A percentile compares a stretch with the other conserved stretches of the same genome.
Evolutionary conservation across 2,329 filamentous ascomycete genomes (phyloP).

Genomic region (Arthrobotrys musiformis): DNA sequence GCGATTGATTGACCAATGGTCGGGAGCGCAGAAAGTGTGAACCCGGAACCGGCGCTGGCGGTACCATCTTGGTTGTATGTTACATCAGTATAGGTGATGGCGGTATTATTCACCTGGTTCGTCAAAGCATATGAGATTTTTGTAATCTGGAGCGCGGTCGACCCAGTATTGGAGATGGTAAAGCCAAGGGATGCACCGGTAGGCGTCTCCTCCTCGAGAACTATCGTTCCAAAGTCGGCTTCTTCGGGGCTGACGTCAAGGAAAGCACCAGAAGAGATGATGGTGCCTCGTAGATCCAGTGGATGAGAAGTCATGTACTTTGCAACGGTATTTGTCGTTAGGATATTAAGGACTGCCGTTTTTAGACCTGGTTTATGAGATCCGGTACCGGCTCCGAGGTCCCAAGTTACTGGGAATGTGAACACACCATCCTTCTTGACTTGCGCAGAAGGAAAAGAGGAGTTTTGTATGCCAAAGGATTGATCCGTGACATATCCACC

Average conservation of each 20-base stretch:
- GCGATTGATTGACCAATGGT: constrained; percentile 60
- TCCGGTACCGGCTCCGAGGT: constrained; percentile 60
- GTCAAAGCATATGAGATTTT: constrained; percentile 62
- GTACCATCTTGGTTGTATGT: constrained; percentile 58
- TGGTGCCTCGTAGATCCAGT: constrained; percentile 62
- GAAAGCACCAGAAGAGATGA: constrained; percentile 62
- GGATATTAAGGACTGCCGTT: constrained; percentile 62
- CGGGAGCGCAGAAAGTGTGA: constrained; percentile 61
- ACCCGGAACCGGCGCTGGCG: constrained; percentile 61
- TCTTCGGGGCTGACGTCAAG: constrained; percentile 62
- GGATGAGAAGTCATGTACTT: constrained; percentile 63
- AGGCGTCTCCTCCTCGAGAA: constrained; percentile 61
- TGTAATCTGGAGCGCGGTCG: constrained; percentile 61
- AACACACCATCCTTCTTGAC: constrained; percentile 62
- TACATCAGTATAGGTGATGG: constrained; percentile 60
- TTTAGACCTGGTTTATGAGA: constrained; percentile 62
- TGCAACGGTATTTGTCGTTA: constrained; percentile 62
- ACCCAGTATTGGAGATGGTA: constrained; percentile 63
- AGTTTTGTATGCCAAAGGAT: constrained; percentile 62
- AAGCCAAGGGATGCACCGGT: constrained; percentile 60
- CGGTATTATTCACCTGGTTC: constrained; percentile 58
- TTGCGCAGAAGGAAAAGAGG: constrained; percentile 62
- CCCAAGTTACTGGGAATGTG: constrained; percentile 64
- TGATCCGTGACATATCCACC: constrained; percentile 62
- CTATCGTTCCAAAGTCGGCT: constrained; percentile 63